A percentile compares a stretch with the other conserved stretches of the same genome.
Evolutionary conservation across 192 early-diverging fungal genomes (phyloP).

Genomic region (Kickxella alabastrina): DNA sequence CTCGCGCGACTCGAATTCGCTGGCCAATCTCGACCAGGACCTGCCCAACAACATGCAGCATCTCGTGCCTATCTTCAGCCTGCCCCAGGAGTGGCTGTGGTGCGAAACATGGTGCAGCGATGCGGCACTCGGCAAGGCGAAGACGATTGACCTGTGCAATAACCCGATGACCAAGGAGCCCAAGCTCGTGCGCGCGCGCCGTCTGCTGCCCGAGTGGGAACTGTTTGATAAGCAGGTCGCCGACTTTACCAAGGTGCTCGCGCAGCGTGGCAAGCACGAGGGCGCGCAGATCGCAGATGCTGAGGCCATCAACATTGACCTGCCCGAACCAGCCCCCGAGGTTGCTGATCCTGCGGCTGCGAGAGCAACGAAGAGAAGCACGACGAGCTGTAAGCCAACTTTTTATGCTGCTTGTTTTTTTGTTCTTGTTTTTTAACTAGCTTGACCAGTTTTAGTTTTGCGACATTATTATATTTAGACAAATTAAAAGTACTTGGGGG

Average conservation of each 20-base stretch:
- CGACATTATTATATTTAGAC: too few relatives aligned
- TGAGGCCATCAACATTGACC: constrained; percentile 36
- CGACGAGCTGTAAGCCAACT: constrained; percentile 28
- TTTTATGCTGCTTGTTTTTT: background rate
- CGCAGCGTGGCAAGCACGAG: constrained; percentile 32
- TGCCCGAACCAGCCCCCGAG: too few relatives aligned
- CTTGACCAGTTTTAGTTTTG: too few relatives aligned
- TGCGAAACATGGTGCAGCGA: constrained; percentile 99
- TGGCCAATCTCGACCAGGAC: constrained; percentile 98
- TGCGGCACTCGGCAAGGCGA: constrained; percentile 73
- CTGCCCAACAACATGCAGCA: constrained; percentile 96
- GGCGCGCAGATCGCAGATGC: constrained; percentile 43
- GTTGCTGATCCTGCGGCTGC: too few relatives aligned
- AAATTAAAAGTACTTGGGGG: too few relatives aligned
- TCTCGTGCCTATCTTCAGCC: constrained; percentile 82
- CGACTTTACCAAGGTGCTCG: constrained; percentile 35
- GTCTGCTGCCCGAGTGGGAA: constrained; percentile 94
- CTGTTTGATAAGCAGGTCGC: constrained; percentile 72
- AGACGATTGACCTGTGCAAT: constrained; percentile 99
- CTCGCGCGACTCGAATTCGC: constrained; percentile 77
- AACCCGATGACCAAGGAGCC: constrained; percentile 98
- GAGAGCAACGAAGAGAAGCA: constrained; percentile 15
- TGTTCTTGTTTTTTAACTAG: background rate
- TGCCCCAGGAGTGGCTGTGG: constrained; percentile 99
- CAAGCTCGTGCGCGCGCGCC: constrained; percentile 89